phyloP scores from a whole-genome alignment of 176 grass and related monocot species.

The Cocos nucifera region DNA sequence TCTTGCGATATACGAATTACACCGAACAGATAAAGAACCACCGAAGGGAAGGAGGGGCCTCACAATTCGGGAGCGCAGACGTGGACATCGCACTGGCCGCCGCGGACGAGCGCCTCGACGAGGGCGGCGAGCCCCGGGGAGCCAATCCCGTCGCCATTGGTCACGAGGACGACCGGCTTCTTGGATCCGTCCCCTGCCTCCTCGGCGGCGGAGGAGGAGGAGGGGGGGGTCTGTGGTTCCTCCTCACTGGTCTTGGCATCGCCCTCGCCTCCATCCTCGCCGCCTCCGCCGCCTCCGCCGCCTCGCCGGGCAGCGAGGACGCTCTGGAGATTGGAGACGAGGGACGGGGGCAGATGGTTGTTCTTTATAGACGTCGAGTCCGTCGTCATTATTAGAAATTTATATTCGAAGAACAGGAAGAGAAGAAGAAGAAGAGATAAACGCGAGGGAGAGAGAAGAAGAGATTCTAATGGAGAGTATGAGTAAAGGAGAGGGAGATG shows the following conservation, averaged over 20 bases:
- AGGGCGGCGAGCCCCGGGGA: constrained; percentile 34
- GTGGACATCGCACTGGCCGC: constrained; percentile 22
- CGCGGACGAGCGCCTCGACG: constrained; percentile 33
- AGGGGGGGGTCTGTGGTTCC: constrained; percentile 7
- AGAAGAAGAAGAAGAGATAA: constrained; percentile 7
- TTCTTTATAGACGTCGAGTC: constrained; percentile 1
- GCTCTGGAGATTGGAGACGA: constrained; percentile 38
- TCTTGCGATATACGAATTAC: too few relatives aligned
- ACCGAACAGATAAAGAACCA: too few relatives aligned
- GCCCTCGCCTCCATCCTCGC: not conserved
- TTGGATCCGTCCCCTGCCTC: constrained; percentile 7
- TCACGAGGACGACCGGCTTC: constrained; percentile 37
- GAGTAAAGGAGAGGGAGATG: not conserved
- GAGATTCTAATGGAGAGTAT: not conserved
- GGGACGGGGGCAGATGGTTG: constrained; percentile 16
- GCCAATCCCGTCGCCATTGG: constrained; percentile 35
- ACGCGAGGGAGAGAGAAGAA: not conserved
- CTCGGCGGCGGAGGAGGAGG: constrained; percentile 7
- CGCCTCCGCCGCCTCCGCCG: not conserved
- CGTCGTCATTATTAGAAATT: constrained; percentile 10
- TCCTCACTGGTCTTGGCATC: constrained; percentile 9
- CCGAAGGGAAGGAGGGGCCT: constrained; percentile 8
- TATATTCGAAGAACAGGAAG: not conserved
- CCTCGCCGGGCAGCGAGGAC: constrained; percentile 22
- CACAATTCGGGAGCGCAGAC: constrained; percentile 43